Conservation (phyloP, 176 grass and related monocot species). For the Zea luxurians region DNA sequence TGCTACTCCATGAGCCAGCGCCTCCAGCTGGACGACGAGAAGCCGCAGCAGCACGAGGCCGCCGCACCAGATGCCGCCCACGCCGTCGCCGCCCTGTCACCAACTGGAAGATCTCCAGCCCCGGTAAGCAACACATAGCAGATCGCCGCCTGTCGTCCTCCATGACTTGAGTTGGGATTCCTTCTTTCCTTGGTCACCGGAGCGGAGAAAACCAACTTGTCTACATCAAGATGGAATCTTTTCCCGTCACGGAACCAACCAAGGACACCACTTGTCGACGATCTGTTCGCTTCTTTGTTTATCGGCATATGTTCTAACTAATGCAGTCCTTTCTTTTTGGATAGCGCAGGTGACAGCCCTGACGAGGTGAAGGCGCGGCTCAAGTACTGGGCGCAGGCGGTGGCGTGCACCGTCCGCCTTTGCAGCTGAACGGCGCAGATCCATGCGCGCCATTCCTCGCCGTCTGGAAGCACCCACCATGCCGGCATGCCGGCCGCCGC, state of each 20-base stretch:
- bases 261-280: not conserved
- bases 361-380: conserved; percentile 53
- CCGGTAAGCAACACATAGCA: conserved; percentile 26
- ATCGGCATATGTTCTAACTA: not conserved
- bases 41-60: not conserved
- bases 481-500: not conserved
- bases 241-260: not conserved
- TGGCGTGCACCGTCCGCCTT: conserved; percentile 50
- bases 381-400: conserved; percentile 56
- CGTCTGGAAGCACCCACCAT: not conserved
- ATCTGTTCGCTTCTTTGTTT: not conserved
- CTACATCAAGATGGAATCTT: not conserved
- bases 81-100: conserved; percentile 1
- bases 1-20: conserved; percentile 52
- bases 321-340: not conserved
- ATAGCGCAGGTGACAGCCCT: conserved; percentile 40
- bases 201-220: conserved; percentile 14
- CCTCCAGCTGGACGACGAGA: conserved; percentile 16
- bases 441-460: not conserved
- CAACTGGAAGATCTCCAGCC: conserved; percentile 57
- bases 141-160: no score
- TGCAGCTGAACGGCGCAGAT: conserved; percentile 23
- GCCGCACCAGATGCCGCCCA: no score
- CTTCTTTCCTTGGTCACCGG: not conserved
- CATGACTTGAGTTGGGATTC: not conserved